Evolutionary conservation across 345 rosid species (phyloP).

Genomic region (Arabidopsis thaliana): TAIR10.1 NC_003071.7:9179501-9180000

Average conservation of each 20-base stretch:
- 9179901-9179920: conserved; percentile 92
- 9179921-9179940: conserved; percentile 76
- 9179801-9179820: conserved; percentile 80
- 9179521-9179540: neutral
- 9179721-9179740: conserved; percentile 57
- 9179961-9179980: conserved; percentile 93
- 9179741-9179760: conserved; percentile 97
- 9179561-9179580: neutral
- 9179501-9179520: neutral
- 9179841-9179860: conserved; percentile 80
- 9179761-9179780: conserved; percentile 84
- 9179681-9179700: conserved; percentile 60
- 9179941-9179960: conserved; percentile 97
- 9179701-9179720: conserved; percentile 56
- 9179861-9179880: conserved; percentile 87
- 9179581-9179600: neutral
- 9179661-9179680: conserved; percentile 55
- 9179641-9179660: conserved; percentile 57
- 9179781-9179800: conserved; percentile 61
- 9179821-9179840: conserved; percentile 76
- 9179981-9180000: conserved; percentile 82
- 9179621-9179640: conserved; percentile 62
- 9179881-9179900: conserved; percentile 98
- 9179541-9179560: neutral
- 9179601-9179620: conserved; percentile 14